Evolutionary conservation across 2,329 filamentous ascomycete genomes (phyloP).

Genomic region (Cytospora piceicola): DNA sequence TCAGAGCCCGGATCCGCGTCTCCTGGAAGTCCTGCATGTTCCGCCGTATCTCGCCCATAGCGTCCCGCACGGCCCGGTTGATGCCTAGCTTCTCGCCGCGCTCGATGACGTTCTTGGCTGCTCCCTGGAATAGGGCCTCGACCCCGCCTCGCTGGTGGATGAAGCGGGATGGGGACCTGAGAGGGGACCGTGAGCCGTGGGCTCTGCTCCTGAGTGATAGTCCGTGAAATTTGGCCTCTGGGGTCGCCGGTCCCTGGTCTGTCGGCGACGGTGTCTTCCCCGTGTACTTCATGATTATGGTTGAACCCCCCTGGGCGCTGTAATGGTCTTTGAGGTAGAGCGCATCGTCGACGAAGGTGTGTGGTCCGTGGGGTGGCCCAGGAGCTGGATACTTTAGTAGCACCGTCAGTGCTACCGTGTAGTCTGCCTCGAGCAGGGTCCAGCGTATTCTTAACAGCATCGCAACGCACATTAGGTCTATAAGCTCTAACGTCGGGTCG

Average conservation of each 20-base stretch:
- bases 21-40: slow-evolving; percentile 73
- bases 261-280: slow-evolving; percentile 50
- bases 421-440: slow-evolving; percentile 85
- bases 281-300: slow-evolving; percentile 74
- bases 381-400: slow-evolving; percentile 82
- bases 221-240: slow-evolving; percentile 39
- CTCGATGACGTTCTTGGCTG: slow-evolving; percentile 74
- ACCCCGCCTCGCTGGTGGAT: slow-evolving; percentile 62
- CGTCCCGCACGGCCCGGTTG: slow-evolving; percentile 79
- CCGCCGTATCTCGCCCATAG: slow-evolving; percentile 77
- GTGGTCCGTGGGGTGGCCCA: slow-evolving; percentile 63
- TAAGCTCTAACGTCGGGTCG: slow-evolving; percentile 76
- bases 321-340: slow-evolving; percentile 72
- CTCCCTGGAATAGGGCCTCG: slow-evolving; percentile 74
- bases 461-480: slow-evolving; percentile 89
- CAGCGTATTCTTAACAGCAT: slow-evolving; percentile 93
- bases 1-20: slow-evolving; percentile 39
- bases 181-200: slow-evolving; percentile 47
- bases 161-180: slow-evolving; percentile 53
- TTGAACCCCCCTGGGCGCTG: slow-evolving; percentile 61
- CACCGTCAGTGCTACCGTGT: slow-evolving; percentile 80
- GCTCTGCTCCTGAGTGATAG: slow-evolving; percentile 48
- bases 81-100: slow-evolving; percentile 77
- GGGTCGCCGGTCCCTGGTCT: slow-evolving; percentile 40
- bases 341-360: slow-evolving; percentile 85